Evolutionary conservation across 345 rosid genomes (phyloP).

Genomic region (Barbarea vulgaris): DNA sequence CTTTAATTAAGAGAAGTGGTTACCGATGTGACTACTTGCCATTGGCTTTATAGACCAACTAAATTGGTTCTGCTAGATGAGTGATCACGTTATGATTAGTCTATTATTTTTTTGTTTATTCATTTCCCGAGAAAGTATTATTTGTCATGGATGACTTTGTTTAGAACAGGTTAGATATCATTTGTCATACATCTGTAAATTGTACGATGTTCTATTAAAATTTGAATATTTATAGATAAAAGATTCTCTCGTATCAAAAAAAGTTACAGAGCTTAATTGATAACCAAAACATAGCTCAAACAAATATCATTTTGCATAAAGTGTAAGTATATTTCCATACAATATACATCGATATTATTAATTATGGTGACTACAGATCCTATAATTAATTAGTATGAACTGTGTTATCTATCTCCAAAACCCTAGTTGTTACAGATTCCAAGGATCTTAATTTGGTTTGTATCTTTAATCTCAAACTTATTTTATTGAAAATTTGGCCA

Average conservation of each 20-base stretch:
- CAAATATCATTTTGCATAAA: background rate
- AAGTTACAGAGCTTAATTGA: background rate
- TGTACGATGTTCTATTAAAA: background rate
- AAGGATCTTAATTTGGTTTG: background rate
- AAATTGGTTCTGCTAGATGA: background rate
- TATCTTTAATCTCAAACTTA: background rate
- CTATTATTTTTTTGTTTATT: background rate
- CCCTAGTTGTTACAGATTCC: background rate
- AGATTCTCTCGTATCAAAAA: background rate
- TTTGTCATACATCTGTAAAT: background rate
- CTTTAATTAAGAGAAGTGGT: slow-evolving; percentile 20
- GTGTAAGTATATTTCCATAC: background rate
- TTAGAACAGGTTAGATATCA: background rate
- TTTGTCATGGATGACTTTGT: slow-evolving; percentile 2
- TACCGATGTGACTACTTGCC: slow-evolving; percentile 23
- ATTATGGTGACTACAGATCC: background rate
- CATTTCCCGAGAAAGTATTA: background rate
- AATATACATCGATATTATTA: background rate
- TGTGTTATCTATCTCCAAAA: background rate
- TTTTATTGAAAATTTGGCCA: background rate
- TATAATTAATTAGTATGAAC: background rate
- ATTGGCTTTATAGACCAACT: slow-evolving; percentile 23
- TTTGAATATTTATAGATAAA: background rate
- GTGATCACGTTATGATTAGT: slow-evolving; percentile 10
- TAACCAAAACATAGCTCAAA: background rate